A percentile compares a stretch with the other conserved stretches of the same genome.
phyloP scores from a whole-genome alignment of 805 yeast genomes.

The Kodamaea neixiangensis region DNA sequence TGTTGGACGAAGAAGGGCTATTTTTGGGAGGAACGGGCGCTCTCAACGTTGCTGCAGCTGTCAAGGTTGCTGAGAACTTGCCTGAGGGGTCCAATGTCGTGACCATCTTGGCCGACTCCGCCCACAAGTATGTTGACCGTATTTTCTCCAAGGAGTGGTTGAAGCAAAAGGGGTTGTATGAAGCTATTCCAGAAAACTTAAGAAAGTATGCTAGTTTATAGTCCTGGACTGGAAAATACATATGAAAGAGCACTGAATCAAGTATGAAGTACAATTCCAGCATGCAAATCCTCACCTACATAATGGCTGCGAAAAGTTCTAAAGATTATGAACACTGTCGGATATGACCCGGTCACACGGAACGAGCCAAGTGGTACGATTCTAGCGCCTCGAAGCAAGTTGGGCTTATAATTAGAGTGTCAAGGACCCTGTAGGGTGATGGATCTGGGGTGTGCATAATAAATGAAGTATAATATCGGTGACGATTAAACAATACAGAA shows the following conservation, averaged over 20 bases:
- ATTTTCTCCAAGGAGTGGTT: slow-evolving; percentile 80
- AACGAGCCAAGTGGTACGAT: neutral
- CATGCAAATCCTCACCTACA: neutral
- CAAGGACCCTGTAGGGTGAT: neutral
- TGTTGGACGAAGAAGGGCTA: slow-evolving; percentile 87
- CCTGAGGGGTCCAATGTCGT: slow-evolving; percentile 84
- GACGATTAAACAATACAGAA: neutral
- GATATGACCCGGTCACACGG: neutral
- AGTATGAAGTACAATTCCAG: no score
- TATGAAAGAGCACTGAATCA: neutral
- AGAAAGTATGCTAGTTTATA: slow-evolving; percentile 57
- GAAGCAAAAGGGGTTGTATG: slow-evolving; percentile 62
- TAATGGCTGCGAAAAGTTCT: neutral
- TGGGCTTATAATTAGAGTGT: neutral
- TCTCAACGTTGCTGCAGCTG: slow-evolving; percentile 87
- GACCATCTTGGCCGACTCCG: slow-evolving; percentile 87
- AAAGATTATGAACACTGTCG: neutral
- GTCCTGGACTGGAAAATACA: neutral
- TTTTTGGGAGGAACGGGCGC: slow-evolving; percentile 91
- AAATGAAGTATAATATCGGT: neutral
- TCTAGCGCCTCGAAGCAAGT: neutral
- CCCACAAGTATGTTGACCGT: slow-evolving; percentile 84
- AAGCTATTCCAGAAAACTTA: slow-evolving; percentile 68
- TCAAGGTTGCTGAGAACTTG: slow-evolving; percentile 66
- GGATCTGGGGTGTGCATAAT: neutral